phyloP scores from a whole-genome alignment of 768 basidiomycete species.

The Amanita pseudoporphyria region DNA sequence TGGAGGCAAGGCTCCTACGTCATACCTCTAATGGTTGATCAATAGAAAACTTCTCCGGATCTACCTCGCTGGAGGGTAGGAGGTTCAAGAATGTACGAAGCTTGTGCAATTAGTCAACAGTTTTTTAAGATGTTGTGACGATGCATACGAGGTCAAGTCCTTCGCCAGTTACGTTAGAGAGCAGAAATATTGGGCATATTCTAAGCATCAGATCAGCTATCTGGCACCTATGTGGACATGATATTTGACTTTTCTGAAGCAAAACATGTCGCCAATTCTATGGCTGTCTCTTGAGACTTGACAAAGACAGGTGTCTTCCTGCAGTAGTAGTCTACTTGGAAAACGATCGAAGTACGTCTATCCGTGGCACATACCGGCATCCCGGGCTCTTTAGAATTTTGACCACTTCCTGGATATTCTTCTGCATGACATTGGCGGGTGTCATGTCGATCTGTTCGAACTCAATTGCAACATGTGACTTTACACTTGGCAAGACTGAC shows the following conservation, averaged over 20 bases:
- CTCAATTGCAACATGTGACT: not conserved
- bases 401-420: constrained; percentile 85
- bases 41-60: constrained; percentile 68
- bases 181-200: constrained; percentile 83
- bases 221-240: not conserved
- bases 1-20: not conserved
- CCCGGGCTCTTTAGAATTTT: constrained; percentile 93
- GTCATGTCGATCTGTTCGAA: constrained; percentile 85
- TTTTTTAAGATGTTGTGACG: not conserved
- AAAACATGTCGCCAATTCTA: constrained; percentile 69
- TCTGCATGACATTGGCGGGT: constrained; percentile 81
- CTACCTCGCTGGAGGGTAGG: constrained; percentile 79
- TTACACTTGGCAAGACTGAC: constrained; percentile 26
- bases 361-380: constrained; percentile 50
- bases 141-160: constrained; percentile 64
- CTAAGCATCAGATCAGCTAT: constrained; percentile 27
- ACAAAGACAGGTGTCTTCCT: constrained; percentile 84
- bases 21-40: constrained; percentile 74
- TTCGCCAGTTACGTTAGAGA: constrained; percentile 94
- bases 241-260: constrained; percentile 54
- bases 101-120: constrained; percentile 22
- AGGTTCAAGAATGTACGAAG: constrained; percentile 87
- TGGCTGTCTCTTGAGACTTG: constrained; percentile 69
- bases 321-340: not conserved
- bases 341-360: not conserved